Percentiles rank a stretch among this genome's conserved stretches.
Evolutionary conservation across 306 rosid species (phyloP).

Genomic region (Malus domestica): ASM211411v1 NC_041800.1:24654733-24655232

Average conservation of each 20-base stretch:
- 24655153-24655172: too few relatives aligned
- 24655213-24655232: too few relatives aligned
- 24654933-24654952: neutral
- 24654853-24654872: neutral
- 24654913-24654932: neutral
- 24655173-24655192: too few relatives aligned
- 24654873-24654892: neutral
- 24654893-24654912: neutral
- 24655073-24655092: neutral
- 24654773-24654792: slow-evolving; percentile 40
- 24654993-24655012: too few relatives aligned
- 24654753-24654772: slow-evolving; percentile 20
- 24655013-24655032: neutral
- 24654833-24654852: neutral
- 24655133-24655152: neutral
- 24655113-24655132: neutral
- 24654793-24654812: slow-evolving; percentile 29
- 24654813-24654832: neutral
- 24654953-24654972: neutral
- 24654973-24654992: neutral
- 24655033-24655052: neutral
- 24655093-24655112: neutral
- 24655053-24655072: neutral
- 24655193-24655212: too few relatives aligned
- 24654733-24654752: slow-evolving; percentile 52